These are phyloP conservation scores for Halophytophthora batemanensis DNA, from an alignment of 352 stramenopile species.

Conservation along the genomic window DNA sequence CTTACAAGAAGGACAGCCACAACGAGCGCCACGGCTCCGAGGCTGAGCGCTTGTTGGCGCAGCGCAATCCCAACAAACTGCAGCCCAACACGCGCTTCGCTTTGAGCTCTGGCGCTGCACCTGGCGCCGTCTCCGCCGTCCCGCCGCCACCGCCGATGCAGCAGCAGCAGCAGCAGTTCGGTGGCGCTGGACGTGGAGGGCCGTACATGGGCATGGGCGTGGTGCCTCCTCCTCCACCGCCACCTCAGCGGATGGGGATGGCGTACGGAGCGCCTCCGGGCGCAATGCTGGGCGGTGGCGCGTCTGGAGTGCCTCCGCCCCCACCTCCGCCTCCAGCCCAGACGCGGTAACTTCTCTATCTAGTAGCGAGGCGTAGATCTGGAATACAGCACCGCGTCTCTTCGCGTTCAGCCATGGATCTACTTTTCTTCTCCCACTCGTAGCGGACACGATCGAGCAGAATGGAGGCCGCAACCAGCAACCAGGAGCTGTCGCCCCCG, in stretches of 20 bases:
- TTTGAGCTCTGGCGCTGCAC: conserved; percentile 17
- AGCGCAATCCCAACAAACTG: conserved; percentile 79
- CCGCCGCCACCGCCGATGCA: conserved; percentile 34
- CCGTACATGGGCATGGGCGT: conserved; percentile 52
- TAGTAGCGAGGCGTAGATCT: too few relatives aligned
- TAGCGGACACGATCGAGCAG: too few relatives aligned
- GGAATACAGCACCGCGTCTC: too few relatives aligned
- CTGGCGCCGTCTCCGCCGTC: conserved; percentile 11
- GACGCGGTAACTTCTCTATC: conserved; percentile 22
- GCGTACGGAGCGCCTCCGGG: conserved; percentile 27
- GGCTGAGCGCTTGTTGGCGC: conserved; percentile 83
- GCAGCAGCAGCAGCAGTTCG: conserved; percentile 5
- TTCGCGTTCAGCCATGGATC: too few relatives aligned
- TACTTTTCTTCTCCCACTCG: too few relatives aligned
- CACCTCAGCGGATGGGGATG: conserved; percentile 37
- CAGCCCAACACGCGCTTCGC: conserved; percentile 80
- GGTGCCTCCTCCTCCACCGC: conserved; percentile 28
- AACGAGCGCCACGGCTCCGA: conserved; percentile 92
- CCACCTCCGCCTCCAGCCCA: conserved; percentile 29
- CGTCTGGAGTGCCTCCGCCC: conserved; percentile 35
- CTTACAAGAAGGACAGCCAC: conserved; percentile 97
- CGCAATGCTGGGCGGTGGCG: conserved; percentile 34
- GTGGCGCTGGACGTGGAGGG: too few relatives aligned
- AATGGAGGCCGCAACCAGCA: too few relatives aligned
- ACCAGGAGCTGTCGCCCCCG: too few relatives aligned